Conservation (phyloP, 805 yeast genomes). For the Lipomyces anomalus region DNA sequence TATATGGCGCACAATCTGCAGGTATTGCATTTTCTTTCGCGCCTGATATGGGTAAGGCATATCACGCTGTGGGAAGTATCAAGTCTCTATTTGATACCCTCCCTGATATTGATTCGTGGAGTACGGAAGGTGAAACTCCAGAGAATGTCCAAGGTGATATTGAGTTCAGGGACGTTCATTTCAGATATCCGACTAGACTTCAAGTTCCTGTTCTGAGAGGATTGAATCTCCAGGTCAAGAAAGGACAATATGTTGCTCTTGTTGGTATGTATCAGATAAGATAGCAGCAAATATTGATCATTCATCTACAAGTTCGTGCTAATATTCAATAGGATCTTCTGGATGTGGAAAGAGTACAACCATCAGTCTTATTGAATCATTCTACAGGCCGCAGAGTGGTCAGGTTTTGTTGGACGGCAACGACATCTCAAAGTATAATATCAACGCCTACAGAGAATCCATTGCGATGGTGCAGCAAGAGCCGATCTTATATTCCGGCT, state of each 20-base stretch:
- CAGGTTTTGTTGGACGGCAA: slow-evolving; percentile 48
- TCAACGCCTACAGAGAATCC: slow-evolving; percentile 47
- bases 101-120: slow-evolving; percentile 36
- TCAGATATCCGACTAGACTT: slow-evolving; percentile 33
- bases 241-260: slow-evolving; percentile 80
- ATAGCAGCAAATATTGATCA: not conserved
- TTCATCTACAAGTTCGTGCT: not conserved
- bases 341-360: slow-evolving; percentile 43
- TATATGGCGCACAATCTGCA: slow-evolving; percentile 42
- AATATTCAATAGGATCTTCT: slow-evolving; percentile 45
- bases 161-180: slow-evolving; percentile 38
- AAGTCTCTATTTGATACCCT: slow-evolving; percentile 31
- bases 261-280: too few species aligned
- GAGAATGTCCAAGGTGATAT: slow-evolving; percentile 44
- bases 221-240: slow-evolving; percentile 42
- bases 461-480: slow-evolving; percentile 62
- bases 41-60: slow-evolving; percentile 43
- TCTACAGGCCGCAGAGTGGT: slow-evolving; percentile 48
- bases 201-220: slow-evolving; percentile 30
- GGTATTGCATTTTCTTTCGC: slow-evolving; percentile 41
- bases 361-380: slow-evolving; percentile 49
- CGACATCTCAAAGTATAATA: slow-evolving; percentile 44
- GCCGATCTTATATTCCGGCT: slow-evolving; percentile 60
- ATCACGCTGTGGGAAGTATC: slow-evolving; percentile 35
- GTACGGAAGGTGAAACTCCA: slow-evolving; percentile 29